Percentiles rank a stretch among this genome's conserved stretches.
Conservation (phyloP, 2,329 filamentous ascomycete genomes). For the Aphanoascus verrucosus region DNA sequence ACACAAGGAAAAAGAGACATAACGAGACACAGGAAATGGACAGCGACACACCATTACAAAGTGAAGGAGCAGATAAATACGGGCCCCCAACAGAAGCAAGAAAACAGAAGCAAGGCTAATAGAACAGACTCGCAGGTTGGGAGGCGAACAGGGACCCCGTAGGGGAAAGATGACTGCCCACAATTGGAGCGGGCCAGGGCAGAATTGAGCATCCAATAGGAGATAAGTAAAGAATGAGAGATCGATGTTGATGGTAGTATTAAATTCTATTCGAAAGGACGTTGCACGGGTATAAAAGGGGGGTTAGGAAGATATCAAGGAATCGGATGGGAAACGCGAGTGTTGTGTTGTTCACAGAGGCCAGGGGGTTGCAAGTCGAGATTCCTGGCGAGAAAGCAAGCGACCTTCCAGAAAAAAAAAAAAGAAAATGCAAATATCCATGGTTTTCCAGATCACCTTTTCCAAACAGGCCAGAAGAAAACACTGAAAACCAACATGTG, state of each 20-base stretch:
- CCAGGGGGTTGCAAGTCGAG: neutral
- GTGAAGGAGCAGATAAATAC: neutral
- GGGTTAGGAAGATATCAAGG: neutral
- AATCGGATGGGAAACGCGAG: neutral
- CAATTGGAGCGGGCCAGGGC: neutral
- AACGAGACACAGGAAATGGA: conserved; percentile 11
- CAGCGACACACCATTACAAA: conserved; percentile 1
- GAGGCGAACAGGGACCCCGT: neutral
- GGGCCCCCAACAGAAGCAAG: neutral
- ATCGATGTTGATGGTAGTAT: neutral
- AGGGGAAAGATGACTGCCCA: conserved; percentile 5
- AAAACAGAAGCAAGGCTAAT: neutral
- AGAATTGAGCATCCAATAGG: neutral
- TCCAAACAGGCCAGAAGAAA: conserved; percentile 2
- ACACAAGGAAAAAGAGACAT: conserved; percentile 4
- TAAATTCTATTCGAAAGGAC: conserved; percentile 5
- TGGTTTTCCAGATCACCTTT: neutral
- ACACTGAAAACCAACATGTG: neutral
- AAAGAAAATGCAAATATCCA: conserved; percentile 3
- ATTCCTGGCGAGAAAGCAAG: neutral
- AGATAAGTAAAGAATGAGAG: neutral
- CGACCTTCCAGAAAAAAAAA: neutral
- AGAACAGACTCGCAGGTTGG: neutral
- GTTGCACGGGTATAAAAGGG: conserved; percentile 3
- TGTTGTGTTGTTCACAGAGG: neutral